phyloP scores from a whole-genome alignment of 2,329 filamentous ascomycete species.

The Cercospora sojina region DNA sequence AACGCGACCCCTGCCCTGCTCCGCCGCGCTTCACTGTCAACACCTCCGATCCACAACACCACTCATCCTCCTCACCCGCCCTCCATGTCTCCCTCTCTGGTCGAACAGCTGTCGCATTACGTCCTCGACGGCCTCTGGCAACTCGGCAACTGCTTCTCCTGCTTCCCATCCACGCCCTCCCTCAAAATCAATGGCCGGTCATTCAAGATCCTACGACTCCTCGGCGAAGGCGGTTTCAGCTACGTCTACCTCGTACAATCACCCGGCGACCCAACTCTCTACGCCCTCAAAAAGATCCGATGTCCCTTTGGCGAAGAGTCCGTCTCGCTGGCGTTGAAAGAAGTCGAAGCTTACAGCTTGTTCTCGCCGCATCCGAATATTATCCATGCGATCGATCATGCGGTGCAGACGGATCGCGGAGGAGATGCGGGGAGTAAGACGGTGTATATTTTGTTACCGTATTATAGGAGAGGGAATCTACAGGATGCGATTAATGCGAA shows the following conservation, averaged over 20 bases:
- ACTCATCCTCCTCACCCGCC: neutral
- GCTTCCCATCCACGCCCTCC: slow-evolving; percentile 90
- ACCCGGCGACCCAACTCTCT: slow-evolving; percentile 75
- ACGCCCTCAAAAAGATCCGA: slow-evolving; percentile 97
- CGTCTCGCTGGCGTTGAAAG: slow-evolving; percentile 89
- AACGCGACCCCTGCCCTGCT: neutral
- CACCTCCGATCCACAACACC: neutral
- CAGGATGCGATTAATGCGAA: slow-evolving; percentile 99
- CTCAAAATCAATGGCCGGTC: slow-evolving; percentile 92
- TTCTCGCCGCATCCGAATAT: slow-evolving; percentile 82
- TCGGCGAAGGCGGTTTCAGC: slow-evolving; percentile 97
- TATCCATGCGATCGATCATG: slow-evolving; percentile 81
- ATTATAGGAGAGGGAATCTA: slow-evolving; percentile 91
- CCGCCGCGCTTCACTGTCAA: neutral
- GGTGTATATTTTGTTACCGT: slow-evolving; percentile 93
- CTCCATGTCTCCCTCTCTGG: slow-evolving; percentile 32
- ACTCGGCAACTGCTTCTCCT: slow-evolving; percentile 90
- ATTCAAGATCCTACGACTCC: slow-evolving; percentile 91
- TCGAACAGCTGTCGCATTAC: slow-evolving; percentile 51
- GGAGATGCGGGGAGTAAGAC: slow-evolving; percentile 73
- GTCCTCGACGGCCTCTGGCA: slow-evolving; percentile 87
- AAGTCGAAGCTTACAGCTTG: slow-evolving; percentile 93
- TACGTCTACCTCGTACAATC: slow-evolving; percentile 99
- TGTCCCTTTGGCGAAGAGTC: slow-evolving; percentile 98
- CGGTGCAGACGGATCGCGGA: slow-evolving; percentile 68